Evolutionary conservation across 2,329 filamentous ascomycete genomes (phyloP).

Genomic region (Huntiella bhutanensis): DNA sequence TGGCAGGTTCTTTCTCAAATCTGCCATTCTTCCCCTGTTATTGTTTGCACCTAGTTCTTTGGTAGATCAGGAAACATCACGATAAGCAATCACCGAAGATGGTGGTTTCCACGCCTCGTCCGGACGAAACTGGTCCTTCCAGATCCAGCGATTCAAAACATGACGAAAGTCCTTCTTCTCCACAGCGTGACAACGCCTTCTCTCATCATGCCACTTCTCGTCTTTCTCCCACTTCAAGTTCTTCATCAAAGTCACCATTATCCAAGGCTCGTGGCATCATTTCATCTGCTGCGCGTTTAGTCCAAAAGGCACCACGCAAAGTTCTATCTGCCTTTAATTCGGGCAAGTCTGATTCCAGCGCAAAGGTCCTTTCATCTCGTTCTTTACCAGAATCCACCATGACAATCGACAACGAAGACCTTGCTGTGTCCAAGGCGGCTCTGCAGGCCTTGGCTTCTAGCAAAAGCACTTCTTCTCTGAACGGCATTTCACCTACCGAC

Average conservation of each 20-base stretch:
- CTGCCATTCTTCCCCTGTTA: too few species aligned
- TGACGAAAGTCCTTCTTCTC: background rate
- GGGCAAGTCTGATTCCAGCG: conserved; percentile 3
- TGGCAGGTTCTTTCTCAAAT: too few species aligned
- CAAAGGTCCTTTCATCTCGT: background rate
- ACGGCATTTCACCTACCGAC: background rate
- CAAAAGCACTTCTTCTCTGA: background rate
- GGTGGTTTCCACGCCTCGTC: conserved; percentile 7
- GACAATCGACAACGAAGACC: background rate
- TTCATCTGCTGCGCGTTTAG: conserved; percentile 7
- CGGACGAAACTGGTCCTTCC: conserved; percentile 7
- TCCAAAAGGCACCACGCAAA: conserved; percentile 10
- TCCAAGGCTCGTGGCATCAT: conserved; percentile 8
- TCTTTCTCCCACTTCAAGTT: conserved; percentile 3
- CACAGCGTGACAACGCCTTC: background rate
- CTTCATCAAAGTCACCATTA: conserved; percentile 6
- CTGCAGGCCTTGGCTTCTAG: background rate
- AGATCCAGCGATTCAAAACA: conserved; percentile 1
- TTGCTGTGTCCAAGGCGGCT: background rate
- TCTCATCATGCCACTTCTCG: background rate
- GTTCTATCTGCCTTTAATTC: conserved; percentile 7
- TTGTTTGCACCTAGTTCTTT: background rate
- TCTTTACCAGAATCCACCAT: background rate
- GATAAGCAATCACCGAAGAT: conserved; percentile 5
- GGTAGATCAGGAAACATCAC: background rate